These are phyloP conservation scores for Nephelium lappaceum DNA, from an alignment of 345 rosid species.

Conservation along the genomic window DNA sequence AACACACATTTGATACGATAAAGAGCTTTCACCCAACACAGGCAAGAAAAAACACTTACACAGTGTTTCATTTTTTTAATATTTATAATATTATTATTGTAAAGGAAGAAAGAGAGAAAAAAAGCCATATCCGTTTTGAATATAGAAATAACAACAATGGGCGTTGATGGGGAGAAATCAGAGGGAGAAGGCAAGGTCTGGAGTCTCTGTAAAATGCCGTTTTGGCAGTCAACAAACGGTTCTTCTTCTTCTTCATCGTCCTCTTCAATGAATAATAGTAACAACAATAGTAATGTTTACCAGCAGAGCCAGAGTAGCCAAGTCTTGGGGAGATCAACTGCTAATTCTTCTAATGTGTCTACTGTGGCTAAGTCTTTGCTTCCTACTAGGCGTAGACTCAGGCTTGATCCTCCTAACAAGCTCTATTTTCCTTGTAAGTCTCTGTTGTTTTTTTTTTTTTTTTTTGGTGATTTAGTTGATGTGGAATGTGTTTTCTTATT, in stretches of 20 bases:
- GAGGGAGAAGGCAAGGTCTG: conserved; percentile 41
- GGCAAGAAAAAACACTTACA: background rate
- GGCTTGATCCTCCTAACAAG: conserved; percentile 75
- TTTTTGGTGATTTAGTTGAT: background rate
- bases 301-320: conserved; percentile 43
- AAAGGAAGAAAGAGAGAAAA: background rate
- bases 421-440: conserved; percentile 70
- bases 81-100: background rate
- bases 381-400: conserved; percentile 70
- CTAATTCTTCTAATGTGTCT: conserved; percentile 43
- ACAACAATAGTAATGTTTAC: conserved; percentile 14
- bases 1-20: conserved; percentile 12
- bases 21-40: conserved; percentile 25
- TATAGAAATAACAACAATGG: conserved; percentile 26
- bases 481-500: conserved; percentile 8
- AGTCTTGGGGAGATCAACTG: conserved; percentile 31
- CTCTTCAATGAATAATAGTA: conserved; percentile 28
- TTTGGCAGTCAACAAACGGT: conserved; percentile 55
- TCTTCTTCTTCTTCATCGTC: conserved; percentile 40
- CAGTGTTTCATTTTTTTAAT: background rate
- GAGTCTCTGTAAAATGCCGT: conserved; percentile 54
- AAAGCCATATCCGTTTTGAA: background rate
- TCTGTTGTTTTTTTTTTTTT: background rate
- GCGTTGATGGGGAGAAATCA: conserved; percentile 37
- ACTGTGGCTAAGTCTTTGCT: conserved; percentile 64